Evolutionary conservation across 2,329 filamentous ascomycete species (phyloP).

Genomic region (Colletotrichum cuscutae): DNA sequence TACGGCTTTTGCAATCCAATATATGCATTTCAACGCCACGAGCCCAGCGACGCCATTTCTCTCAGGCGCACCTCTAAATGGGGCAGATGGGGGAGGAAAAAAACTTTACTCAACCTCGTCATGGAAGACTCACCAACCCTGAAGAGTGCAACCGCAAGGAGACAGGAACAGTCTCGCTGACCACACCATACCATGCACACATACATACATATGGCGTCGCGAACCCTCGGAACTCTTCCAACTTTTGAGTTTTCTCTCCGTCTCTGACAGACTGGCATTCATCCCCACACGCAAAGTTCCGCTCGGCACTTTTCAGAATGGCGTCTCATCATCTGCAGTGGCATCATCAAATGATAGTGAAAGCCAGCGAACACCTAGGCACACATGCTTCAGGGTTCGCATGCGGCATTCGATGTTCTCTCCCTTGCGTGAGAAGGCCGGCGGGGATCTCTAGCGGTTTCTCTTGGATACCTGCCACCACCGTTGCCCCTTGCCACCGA

Average conservation of each 20-base stretch:
- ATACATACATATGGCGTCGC: conserved; percentile 3
- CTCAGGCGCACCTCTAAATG: neutral
- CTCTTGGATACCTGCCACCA: neutral
- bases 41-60: neutral
- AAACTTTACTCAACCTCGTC: neutral
- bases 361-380: neutral
- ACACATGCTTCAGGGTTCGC: neutral
- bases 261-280: conserved; percentile 13
- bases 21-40: neutral
- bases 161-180: neutral
- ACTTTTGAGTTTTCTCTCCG: conserved; percentile 26
- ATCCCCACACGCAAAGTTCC: conserved; percentile 15
- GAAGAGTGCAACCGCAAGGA: neutral
- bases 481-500: conserved; percentile 10
- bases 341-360: neutral
- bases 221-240: conserved; percentile 20
- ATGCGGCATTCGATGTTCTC: conserved; percentile 8
- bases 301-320: conserved; percentile 21
- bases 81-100: neutral
- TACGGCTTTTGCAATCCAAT: neutral
- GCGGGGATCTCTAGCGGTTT: conserved; percentile 1
- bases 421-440: conserved; percentile 12
- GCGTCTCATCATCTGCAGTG: conserved; percentile 2
- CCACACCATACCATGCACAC: neutral
- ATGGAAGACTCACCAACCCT: neutral